These are phyloP conservation scores for Erucastrum elatum DNA, from an alignment of 345 rosid species.

Conservation along the genomic window DNA sequence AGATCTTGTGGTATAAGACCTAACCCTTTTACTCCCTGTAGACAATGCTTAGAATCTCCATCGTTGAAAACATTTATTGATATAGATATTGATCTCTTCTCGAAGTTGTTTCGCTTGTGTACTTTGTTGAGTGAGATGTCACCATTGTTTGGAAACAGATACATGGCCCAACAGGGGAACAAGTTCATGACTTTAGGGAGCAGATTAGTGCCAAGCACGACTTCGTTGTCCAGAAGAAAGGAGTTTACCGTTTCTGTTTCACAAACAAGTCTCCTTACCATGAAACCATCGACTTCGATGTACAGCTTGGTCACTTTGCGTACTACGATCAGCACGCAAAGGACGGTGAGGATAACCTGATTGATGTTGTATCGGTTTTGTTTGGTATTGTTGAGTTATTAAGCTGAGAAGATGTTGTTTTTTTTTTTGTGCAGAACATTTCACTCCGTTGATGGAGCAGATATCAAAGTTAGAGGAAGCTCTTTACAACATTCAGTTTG, in stretches of 20 bases:
- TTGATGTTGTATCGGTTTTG: not conserved
- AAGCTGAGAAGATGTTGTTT: slow-evolving; percentile 6
- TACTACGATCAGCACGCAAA: slow-evolving; percentile 69
- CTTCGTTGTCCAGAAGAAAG: slow-evolving; percentile 59
- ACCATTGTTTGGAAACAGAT: slow-evolving; percentile 41
- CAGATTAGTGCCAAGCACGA: slow-evolving; percentile 59
- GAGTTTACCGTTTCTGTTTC: slow-evolving; percentile 68
- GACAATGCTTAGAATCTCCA: not conserved
- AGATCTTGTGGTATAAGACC: slow-evolving; percentile 55
- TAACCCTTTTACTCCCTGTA: not conserved
- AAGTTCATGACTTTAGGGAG: slow-evolving; percentile 60
- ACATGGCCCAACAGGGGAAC: slow-evolving; percentile 59
- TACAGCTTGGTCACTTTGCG: slow-evolving; percentile 59
- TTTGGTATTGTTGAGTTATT: not conserved
- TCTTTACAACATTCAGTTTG: slow-evolving; percentile 69
- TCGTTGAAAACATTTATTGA: slow-evolving; percentile 1
- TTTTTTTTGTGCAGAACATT: slow-evolving; percentile 53
- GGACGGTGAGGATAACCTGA: slow-evolving; percentile 46
- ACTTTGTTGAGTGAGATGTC: not conserved
- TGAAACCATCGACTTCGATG: slow-evolving; percentile 71
- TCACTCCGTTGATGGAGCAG: slow-evolving; percentile 60
- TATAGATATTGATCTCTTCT: not conserved
- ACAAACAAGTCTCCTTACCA: slow-evolving; percentile 72
- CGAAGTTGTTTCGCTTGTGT: too few species aligned
- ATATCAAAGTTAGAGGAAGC: slow-evolving; percentile 68